Base-by-base conservation (phyloP, 1,284 basidiomycete genomes). In the Tilletia setariae region DNA sequence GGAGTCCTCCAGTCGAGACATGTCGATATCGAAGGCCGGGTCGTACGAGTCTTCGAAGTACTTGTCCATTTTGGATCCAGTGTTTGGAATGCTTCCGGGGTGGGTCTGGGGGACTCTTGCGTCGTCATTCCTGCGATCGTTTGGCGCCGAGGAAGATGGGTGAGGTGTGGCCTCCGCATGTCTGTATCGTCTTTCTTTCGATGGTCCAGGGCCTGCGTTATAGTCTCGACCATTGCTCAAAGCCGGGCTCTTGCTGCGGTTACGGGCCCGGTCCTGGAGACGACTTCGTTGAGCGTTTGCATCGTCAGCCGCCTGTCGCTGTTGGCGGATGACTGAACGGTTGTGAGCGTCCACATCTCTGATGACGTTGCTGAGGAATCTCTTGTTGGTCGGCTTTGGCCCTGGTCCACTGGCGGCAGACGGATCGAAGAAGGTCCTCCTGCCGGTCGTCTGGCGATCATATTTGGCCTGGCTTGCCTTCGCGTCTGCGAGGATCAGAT, bases 1-100 rank as follows among this genome's bases (percentile, higher is more conserved):
- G 7, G 23, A 6, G 28, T 59, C 53, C 25, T 59, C 53, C 8
- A 59, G 53, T 8, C 53, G 53, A 8, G 53, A 59, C 21, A 59
- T 30, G 28, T 59, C 53, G 28, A 59, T 59, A 25, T 74, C 70
- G 3, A 68, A 44, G 16, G 44, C 30, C 1, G 76, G 64, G 30
- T 76, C 72, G 42, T 75, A 75, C n/a, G 53, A n/a, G n/a, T 67
- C 23, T 1, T 70, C 61, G 47, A 80, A 80, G 63, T 80, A 76
- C 47, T 67, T 68, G 64, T 79, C 78, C 78, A 80, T 80, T 69
- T 78, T 80, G 42, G 74, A 78, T 40, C 46, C 62, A 21, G 40
- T 40, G 19, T 63, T 32, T 9, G 40, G 40, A 23, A 11, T 49
- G 47, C 19, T 49, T 4, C 9, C 19, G 47, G 47, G 9, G 25